Conservation (phyloP, 2,329 filamentous ascomycete species). For the Scolecobasidium constrictum region DNA sequence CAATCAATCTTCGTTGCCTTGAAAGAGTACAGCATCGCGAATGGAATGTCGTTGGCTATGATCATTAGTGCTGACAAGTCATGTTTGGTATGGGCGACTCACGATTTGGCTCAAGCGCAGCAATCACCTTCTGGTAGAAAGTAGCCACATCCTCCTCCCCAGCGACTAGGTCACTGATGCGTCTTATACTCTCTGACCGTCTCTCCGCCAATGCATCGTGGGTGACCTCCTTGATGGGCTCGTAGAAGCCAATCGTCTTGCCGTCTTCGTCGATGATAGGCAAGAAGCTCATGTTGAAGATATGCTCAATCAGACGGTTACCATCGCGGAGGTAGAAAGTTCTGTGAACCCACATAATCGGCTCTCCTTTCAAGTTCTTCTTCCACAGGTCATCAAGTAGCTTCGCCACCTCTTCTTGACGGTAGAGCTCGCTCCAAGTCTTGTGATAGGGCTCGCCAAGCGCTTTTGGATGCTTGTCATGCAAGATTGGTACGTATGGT, state of each 20-base stretch:
- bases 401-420: constrained; percentile 1
- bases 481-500: constrained; percentile 28
- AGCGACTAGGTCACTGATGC: constrained; percentile 6
- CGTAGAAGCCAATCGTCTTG: constrained; percentile 3
- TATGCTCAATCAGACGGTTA: constrained; percentile 25
- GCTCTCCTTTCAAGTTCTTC: background rate
- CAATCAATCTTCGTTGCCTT: constrained; percentile 1
- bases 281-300: constrained; percentile 35
- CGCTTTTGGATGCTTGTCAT: constrained; percentile 7
- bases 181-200: constrained; percentile 3
- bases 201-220: constrained; percentile 3
- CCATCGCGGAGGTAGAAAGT: constrained; percentile 5
- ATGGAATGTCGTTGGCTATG: constrained; percentile 8
- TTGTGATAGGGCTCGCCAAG: constrained; percentile 4
- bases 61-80: background rate
- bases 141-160: constrained; percentile 3
- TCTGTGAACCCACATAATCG: background rate
- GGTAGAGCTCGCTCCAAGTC: constrained; percentile 5
- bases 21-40: constrained; percentile 9
- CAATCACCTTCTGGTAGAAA: constrained; percentile 3
- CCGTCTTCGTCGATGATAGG: constrained; percentile 8
- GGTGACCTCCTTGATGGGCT: constrained; percentile 6
- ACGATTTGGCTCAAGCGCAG: constrained; percentile 5
- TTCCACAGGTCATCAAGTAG: constrained; percentile 3
- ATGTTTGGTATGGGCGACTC: background rate